A percentile compares a stretch with the other conserved stretches of the same genome.
Conservation (phyloP, 306 rosid genomes). For the Quillaja saponaria region DNA sequence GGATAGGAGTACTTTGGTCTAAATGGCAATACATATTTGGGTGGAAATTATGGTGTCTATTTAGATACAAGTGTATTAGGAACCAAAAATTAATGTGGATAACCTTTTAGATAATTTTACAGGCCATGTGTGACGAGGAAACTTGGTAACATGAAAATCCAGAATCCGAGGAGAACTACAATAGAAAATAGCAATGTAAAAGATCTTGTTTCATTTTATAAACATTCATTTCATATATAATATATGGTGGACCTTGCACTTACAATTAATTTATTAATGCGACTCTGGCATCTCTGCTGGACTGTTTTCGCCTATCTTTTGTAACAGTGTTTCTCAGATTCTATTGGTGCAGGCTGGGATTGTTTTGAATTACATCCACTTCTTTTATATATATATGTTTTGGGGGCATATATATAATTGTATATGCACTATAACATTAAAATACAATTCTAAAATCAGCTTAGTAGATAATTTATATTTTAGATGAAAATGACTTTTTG, state of each 20-base stretch:
- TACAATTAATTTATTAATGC: constrained; percentile 31
- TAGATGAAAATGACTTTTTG: too few relatives aligned
- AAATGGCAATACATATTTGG: too few relatives aligned
- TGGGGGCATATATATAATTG: too few relatives aligned
- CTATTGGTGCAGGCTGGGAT: constrained; percentile 27
- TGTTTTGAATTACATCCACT: constrained; percentile 29
- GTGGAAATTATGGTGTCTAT: too few relatives aligned
- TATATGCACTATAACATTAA: too few relatives aligned
- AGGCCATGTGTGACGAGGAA: constrained; percentile 74
- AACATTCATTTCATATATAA: not conserved
- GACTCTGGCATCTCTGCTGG: constrained; percentile 60
- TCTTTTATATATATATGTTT: not conserved
- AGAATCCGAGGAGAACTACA: constrained; percentile 67
- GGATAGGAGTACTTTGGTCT: too few relatives aligned
- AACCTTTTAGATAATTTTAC: constrained; percentile 24
- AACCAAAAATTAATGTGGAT: too few relatives aligned
- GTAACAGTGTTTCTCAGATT: constrained; percentile 10
- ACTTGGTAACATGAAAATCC: constrained; percentile 75
- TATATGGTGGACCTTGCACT: constrained; percentile 51
- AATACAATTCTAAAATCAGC: too few relatives aligned
- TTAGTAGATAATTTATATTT: too few relatives aligned
- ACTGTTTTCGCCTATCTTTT: constrained; percentile 51
- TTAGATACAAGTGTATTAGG: too few relatives aligned
- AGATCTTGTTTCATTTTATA: constrained; percentile 18
- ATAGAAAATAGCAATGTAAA: constrained; percentile 33